A percentile compares a stretch with the other conserved stretches of the same genome.
Evolutionary conservation across 1,284 basidiomycete species (phyloP).

Genomic region (Ceratobasidium sp.): DNA sequence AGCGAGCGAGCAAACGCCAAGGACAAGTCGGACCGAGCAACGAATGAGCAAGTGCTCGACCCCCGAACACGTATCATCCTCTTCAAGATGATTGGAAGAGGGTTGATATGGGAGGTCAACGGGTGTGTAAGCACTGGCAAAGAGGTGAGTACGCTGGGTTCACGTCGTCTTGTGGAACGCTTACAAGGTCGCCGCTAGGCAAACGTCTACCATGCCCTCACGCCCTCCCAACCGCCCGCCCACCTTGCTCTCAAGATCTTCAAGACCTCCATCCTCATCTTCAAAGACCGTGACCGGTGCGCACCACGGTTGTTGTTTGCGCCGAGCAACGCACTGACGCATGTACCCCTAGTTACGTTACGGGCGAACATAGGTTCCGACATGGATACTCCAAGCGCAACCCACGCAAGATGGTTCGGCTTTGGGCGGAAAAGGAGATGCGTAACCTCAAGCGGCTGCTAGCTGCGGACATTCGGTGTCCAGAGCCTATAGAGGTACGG

Average conservation of each 20-base stretch:
- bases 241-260: slow-evolving; percentile 97
- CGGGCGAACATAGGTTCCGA: slow-evolving; percentile 89
- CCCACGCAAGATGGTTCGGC: slow-evolving; percentile 97
- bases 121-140: slow-evolving; percentile 96
- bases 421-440: slow-evolving; percentile 99
- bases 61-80: slow-evolving; percentile 89
- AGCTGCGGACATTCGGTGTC: slow-evolving; percentile 85
- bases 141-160: slow-evolving; percentile 72
- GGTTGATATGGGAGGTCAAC: slow-evolving; percentile 87
- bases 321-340: neutral
- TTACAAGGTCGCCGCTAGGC: slow-evolving; percentile 66
- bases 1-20: slow-evolving; percentile 86
- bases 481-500: slow-evolving; percentile 90
- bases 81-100: slow-evolving; percentile 93
- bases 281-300: slow-evolving; percentile 97
- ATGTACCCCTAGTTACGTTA: slow-evolving; percentile 60
- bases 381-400: slow-evolving; percentile 93
- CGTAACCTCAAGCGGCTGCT: slow-evolving; percentile 90
- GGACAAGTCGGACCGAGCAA: slow-evolving; percentile 94
- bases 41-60: slow-evolving; percentile 94
- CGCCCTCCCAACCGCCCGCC: slow-evolving; percentile 62
- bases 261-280: slow-evolving; percentile 97
- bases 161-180: neutral
- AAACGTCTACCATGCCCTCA: slow-evolving; percentile 91
- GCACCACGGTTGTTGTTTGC: slow-evolving; percentile 69